Evolutionary conservation across 2,329 filamentous ascomycete species (phyloP).

Genomic region (Fonsecaea nubica): DNA sequence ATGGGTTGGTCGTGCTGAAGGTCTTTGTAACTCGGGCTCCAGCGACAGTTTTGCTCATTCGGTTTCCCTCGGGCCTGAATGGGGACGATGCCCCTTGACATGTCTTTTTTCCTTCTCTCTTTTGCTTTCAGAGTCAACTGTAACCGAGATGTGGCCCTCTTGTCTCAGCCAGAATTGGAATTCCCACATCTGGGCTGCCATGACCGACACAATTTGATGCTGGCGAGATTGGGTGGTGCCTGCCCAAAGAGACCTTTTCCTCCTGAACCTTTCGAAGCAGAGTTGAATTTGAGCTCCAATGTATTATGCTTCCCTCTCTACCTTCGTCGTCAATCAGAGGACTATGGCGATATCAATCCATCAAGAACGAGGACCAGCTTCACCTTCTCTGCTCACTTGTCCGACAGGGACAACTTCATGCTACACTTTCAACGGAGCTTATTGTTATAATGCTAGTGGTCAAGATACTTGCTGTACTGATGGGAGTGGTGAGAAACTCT

Average conservation of each 20-base stretch:
- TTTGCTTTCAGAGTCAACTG: background rate
- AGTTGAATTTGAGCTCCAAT: background rate
- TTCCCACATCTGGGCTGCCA: background rate
- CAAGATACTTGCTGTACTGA: conserved; percentile 27
- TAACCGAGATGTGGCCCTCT: conserved; percentile 3
- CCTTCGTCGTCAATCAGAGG: background rate
- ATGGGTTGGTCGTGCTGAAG: no score
- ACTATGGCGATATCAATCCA: background rate
- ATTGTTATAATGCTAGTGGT: conserved; percentile 22
- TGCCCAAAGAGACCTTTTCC: background rate
- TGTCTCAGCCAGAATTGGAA: background rate
- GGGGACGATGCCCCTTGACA: no score
- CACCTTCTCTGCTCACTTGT: conserved; percentile 15
- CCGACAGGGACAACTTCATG: conserved; percentile 21
- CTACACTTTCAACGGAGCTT: conserved; percentile 24
- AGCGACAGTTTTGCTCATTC: no score
- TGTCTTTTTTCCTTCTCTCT: no score
- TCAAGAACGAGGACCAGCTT: background rate
- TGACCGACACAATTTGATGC: background rate
- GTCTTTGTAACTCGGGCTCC: no score
- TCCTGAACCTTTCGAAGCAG: background rate
- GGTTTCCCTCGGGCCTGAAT: no score
- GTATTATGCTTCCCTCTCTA: background rate
- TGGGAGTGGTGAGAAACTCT: conserved; percentile 22
- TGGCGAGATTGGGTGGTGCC: background rate